These are phyloP conservation scores for Penicillium bialowiezense DNA, from an alignment of 495 filamentous ascomycete species.

Conservation along the genomic window DNA sequence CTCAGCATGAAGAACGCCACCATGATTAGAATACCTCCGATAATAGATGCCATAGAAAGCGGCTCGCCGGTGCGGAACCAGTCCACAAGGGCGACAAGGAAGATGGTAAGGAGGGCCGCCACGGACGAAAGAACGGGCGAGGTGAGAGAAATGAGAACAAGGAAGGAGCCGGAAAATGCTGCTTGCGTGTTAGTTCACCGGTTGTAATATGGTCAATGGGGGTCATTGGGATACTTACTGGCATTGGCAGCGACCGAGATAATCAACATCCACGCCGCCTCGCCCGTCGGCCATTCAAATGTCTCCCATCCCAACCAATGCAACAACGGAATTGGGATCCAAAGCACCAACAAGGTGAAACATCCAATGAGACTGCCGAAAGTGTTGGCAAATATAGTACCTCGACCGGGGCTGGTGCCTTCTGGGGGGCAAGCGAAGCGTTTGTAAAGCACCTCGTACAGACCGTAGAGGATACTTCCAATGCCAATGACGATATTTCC, in stretches of 20 bases:
- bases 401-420: conserved; percentile 71
- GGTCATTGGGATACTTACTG: conserved; percentile 44
- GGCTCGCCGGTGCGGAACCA: conserved; percentile 77
- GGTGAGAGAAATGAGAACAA: conserved; percentile 88
- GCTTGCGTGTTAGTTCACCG: conserved; percentile 12
- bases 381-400: conserved; percentile 89
- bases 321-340: conserved; percentile 86
- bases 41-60: conserved; percentile 68
- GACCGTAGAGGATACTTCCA: conserved; percentile 91
- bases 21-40: conserved; percentile 84
- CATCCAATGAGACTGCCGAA: conserved; percentile 82
- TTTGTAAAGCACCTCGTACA: conserved; percentile 98
- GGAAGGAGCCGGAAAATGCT: conserved; percentile 89
- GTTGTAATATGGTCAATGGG: neutral
- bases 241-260: conserved; percentile 84
- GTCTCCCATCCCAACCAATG: conserved; percentile 73
- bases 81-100: conserved; percentile 89
- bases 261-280: conserved; percentile 73
- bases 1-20: conserved; percentile 79
- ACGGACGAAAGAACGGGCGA: conserved; percentile 89
- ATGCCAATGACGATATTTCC: conserved; percentile 91
- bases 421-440: conserved; percentile 88
- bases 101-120: conserved; percentile 90
- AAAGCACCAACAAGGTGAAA: conserved; percentile 83
- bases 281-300: conserved; percentile 76